These are phyloP conservation scores for Sporothrix globosa DNA, from an alignment of 2,329 filamentous ascomycete species.

Conservation along the genomic window DNA sequence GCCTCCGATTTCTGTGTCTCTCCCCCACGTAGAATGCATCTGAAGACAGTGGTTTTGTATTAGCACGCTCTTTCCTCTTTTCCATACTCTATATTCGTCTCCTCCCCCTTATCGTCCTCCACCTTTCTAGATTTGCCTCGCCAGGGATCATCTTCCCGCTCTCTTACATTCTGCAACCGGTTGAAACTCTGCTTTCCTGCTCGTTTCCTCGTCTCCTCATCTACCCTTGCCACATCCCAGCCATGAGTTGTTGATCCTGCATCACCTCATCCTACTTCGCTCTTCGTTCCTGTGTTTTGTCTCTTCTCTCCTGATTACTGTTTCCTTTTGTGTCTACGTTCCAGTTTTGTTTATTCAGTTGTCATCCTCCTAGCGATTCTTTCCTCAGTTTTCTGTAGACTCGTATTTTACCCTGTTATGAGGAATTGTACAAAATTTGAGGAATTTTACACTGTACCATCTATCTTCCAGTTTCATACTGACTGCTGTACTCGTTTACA, in stretches of 20 bases:
- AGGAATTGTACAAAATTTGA: no score
- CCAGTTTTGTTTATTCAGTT: not conserved
- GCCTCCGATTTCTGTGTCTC: no score
- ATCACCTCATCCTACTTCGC: not conserved
- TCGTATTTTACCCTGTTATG: not conserved
- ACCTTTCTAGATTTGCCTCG: not conserved
- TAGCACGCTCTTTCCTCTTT: not conserved
- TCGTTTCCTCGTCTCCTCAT: not conserved
- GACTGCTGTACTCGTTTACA: not conserved
- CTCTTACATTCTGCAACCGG: not conserved
- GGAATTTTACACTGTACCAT: no score
- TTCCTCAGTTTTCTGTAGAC: not conserved
- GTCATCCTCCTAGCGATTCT: no score
- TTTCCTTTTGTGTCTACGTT: not conserved
- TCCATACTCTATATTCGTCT: not conserved
- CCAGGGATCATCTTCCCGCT: not conserved
- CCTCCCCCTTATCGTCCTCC: not conserved
- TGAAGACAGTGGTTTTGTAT: no score
- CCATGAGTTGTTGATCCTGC: not conserved
- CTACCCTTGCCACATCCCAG: not conserved
- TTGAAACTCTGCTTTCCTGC: constrained; percentile 10
- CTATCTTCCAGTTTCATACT: not conserved
- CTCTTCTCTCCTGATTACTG: not conserved
- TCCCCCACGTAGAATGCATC: not conserved
- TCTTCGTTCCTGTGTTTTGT: not conserved